Base-by-base conservation (phyloP, 305 asterid species). In the Solanum hybrid region DNA sequence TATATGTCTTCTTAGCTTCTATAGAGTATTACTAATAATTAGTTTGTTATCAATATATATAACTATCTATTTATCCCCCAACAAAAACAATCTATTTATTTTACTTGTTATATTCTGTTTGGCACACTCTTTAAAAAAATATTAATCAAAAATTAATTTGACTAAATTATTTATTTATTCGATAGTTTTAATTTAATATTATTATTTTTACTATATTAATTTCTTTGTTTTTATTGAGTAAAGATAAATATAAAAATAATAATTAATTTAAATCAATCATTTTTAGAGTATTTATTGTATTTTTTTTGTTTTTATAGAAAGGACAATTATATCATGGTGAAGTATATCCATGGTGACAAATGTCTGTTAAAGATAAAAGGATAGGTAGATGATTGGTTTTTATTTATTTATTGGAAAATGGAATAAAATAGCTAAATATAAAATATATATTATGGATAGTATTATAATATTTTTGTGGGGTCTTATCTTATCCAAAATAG, bases 401-500 rank as follows among this genome's bases (percentile, higher is more conserved):
- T 40, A 34, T 3, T 20, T 42, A 3, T 34, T 74, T 83, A 33
- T 81, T 74, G 89, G 89, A 87, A 89, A 61, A 5, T 81, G 86
- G 11, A 42, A 42, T 80, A 73, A 61, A 5, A 73, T 46, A 61
- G 84, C 2, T 26, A 22, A 16, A 61, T 8, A 28, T 35, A 46
- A 89, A 29, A 2, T 36, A 40, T 42, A 73, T 35, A 51, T 51
- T 36, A 35, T 18, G 76, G 78, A 37, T 22, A 35, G 1, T 34
- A 11, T 57, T 13, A 39, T 33, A 74, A 16, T 5, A 86, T 67
- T 67, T 67, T 82, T 34, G 86, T 57, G 94, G 95, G 96, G 90
- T 64, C 92, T 92, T 94, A 95, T 95, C 97, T 95, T 95, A 95
- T 94, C 97, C 89, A 37, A 87, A 39, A 10, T 11, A 40, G 24